Conservation (phyloP, 768 basidiomycete species). For the Solioccasus polychromus region DNA sequence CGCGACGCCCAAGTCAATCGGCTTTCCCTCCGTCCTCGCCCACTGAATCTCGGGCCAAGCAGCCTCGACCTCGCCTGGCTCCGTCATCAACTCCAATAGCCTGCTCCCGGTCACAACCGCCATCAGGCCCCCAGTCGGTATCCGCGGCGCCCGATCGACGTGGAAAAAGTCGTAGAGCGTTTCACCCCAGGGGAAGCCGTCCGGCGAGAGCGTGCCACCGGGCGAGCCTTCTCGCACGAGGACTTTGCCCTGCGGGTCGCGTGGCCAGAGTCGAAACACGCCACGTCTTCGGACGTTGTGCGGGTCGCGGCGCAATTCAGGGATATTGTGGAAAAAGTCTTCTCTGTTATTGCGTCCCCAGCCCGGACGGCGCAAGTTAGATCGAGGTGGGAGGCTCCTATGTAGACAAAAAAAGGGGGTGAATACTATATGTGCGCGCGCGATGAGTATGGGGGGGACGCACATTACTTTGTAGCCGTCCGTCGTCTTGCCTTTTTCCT, state of each 20-base stretch:
- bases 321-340: slow-evolving; percentile 1
- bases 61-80: slow-evolving; percentile 13
- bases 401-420: too few relatives aligned
- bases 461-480: background rate
- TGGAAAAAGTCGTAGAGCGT: slow-evolving; percentile 27
- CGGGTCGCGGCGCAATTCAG: background rate
- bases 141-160: slow-evolving; percentile 5
- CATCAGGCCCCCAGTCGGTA: accelerated
- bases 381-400: background rate
- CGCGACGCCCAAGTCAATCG: slow-evolving; percentile 15
- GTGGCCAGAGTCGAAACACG: slow-evolving; percentile 26
- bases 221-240: background rate
- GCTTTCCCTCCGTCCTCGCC: slow-evolving; percentile 22
- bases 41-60: slow-evolving; percentile 20
- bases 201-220: slow-evolving; percentile 19
- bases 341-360: slow-evolving; percentile 9
- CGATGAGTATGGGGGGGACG: background rate
- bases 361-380: background rate
- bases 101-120: slow-evolving; percentile 20
- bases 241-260: slow-evolving; percentile 14
- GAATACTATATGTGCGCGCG: too few relatives aligned
- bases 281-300: slow-evolving; percentile 14
- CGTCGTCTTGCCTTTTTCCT: slow-evolving; percentile 1
- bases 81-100: slow-evolving; percentile 10
- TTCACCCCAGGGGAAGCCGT: slow-evolving; percentile 25